phyloP scores from a whole-genome alignment of 768 basidiomycete genomes.

The Nevesoporus exiguus region DNA sequence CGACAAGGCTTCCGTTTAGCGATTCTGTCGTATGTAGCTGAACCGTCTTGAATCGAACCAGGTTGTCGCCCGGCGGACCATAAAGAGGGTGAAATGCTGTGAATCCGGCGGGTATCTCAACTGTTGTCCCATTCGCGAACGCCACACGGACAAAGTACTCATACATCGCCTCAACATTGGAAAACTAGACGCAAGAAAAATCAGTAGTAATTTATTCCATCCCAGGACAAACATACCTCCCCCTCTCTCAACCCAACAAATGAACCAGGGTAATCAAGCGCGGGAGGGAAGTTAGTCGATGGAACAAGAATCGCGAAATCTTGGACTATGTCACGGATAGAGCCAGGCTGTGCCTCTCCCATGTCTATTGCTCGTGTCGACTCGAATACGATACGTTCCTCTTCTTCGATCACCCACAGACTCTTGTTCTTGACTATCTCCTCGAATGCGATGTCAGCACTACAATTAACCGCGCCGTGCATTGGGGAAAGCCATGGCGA shows the following conservation, averaged over 20 bases:
- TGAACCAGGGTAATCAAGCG: constrained; percentile 1
- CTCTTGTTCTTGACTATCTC: constrained; percentile 1
- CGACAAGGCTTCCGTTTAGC: not conserved
- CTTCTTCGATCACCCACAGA: constrained; percentile 11
- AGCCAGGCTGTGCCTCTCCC: not conserved
- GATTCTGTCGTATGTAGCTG: not conserved
- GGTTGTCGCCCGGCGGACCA: not conserved
- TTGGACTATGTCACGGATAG: not conserved
- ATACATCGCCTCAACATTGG: not conserved
- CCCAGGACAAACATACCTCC: not conserved
- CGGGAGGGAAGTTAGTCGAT: constrained; percentile 14
- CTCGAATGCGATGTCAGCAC: not conserved
- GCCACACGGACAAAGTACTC: not conserved
- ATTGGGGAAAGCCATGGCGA: not conserved
- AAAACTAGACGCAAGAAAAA: not conserved
- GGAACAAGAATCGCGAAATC: constrained; percentile 15
- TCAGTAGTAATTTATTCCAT: not conserved
- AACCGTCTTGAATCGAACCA: not conserved
- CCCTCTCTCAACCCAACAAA: not conserved
- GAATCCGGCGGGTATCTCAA: not conserved
- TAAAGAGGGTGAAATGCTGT: constrained; percentile 1
- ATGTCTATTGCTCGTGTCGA: constrained; percentile 1
- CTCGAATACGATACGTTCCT: constrained; percentile 15
- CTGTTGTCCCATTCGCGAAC: not conserved
- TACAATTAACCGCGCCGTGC: not conserved